These are phyloP conservation scores for Fomes fomentarius DNA, from an alignment of 1,284 basidiomycete genomes.

Conservation along the genomic window DNA sequence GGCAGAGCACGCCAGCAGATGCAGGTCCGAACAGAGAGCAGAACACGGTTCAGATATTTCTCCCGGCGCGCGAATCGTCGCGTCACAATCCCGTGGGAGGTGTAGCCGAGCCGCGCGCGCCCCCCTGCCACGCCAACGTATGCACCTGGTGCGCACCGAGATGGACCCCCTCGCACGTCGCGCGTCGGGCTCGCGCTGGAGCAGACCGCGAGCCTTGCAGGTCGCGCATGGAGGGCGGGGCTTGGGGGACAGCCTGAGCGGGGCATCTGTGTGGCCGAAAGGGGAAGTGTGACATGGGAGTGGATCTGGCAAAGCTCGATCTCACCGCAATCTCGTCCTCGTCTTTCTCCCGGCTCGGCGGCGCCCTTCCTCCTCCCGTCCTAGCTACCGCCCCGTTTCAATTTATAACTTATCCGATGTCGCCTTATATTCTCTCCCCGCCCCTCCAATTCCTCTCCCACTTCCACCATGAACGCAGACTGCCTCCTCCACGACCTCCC, in stretches of 20 bases:
- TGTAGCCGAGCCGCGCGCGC: slow-evolving; percentile 4
- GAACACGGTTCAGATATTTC: background rate
- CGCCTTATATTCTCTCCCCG: slow-evolving; percentile 14
- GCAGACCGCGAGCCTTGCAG: background rate
- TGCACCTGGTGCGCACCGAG: background rate
- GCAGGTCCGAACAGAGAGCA: background rate
- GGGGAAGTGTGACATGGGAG: slow-evolving; percentile 2
- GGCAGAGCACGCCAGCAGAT: background rate
- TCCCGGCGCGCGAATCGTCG: background rate
- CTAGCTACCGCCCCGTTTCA: slow-evolving; percentile 23
- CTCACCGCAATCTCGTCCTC: slow-evolving; percentile 5
- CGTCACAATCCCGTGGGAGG: background rate
- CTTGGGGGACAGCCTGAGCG: background rate
- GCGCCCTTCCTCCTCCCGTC: slow-evolving; percentile 20
- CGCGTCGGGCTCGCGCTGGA: background rate
- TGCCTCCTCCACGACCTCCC: slow-evolving; percentile 22
- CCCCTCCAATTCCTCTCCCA: slow-evolving; percentile 7
- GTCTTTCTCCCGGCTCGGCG: slow-evolving; percentile 21
- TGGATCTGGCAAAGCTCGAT: background rate
- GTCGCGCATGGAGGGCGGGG: background rate
- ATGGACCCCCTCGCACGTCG: background rate
- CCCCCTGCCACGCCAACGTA: background rate
- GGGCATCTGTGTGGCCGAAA: background rate
- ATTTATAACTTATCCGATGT: slow-evolving; percentile 20
- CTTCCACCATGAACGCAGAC: slow-evolving; percentile 17